Evolutionary conservation across 805 yeast species (phyloP).

Genomic region (Millerago galiae): DNA sequence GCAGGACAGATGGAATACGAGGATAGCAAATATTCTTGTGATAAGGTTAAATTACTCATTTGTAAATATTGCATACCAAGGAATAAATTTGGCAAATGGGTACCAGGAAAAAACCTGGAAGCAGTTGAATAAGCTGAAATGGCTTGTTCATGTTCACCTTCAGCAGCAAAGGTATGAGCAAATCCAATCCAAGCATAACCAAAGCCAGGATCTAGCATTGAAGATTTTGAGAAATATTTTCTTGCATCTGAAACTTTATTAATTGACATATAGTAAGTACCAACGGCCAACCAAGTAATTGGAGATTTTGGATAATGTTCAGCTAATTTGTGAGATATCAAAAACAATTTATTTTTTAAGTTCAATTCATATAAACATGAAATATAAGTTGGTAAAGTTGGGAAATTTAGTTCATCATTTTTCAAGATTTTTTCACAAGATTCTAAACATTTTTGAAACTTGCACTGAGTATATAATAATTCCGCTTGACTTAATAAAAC

Average conservation of each 20-base stretch:
- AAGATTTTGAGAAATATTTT: slow-evolving; percentile 80
- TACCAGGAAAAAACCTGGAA: slow-evolving; percentile 82
- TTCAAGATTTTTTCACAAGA: slow-evolving; percentile 53
- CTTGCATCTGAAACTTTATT: slow-evolving; percentile 77
- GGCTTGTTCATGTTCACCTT: slow-evolving; percentile 99
- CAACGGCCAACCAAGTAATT: slow-evolving; percentile 89
- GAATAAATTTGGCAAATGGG: slow-evolving; percentile 83
- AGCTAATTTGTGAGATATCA: slow-evolving; percentile 78
- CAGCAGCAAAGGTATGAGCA: slow-evolving; percentile 96
- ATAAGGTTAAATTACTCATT: slow-evolving; percentile 73
- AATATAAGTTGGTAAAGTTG: slow-evolving; percentile 69
- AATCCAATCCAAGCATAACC: slow-evolving; percentile 98
- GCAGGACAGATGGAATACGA: slow-evolving; percentile 72
- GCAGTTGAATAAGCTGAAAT: slow-evolving; percentile 96
- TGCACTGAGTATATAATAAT: slow-evolving; percentile 64
- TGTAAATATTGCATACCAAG: slow-evolving; percentile 95
- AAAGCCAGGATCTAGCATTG: slow-evolving; percentile 80
- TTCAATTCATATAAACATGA: slow-evolving; percentile 83
- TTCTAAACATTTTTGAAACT: slow-evolving; percentile 66
- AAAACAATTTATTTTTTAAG: slow-evolving; percentile 72
- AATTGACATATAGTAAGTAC: slow-evolving; percentile 76
- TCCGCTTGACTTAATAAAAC: slow-evolving; percentile 65
- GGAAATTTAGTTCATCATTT: slow-evolving; percentile 65
- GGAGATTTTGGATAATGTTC: slow-evolving; percentile 77
- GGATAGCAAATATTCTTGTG: slow-evolving; percentile 78